Conservation (phyloP, 2,329 filamentous ascomycete species). For the Phyllachora maydis region DNA sequence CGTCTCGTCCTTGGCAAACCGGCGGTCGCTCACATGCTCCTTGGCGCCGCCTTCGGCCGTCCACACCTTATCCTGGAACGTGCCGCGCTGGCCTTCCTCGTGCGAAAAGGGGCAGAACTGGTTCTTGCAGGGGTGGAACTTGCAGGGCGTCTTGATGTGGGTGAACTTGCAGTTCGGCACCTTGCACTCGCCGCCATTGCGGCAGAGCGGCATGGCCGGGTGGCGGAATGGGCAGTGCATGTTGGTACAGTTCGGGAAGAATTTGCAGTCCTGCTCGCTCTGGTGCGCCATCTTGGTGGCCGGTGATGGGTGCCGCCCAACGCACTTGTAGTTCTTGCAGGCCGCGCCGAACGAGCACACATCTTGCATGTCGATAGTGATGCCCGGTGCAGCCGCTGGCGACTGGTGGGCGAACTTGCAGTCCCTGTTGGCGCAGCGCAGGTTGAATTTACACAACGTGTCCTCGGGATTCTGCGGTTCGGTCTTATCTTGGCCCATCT, state of each 20-base stretch:
- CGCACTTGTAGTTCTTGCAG: slow-evolving; percentile 93
- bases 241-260: slow-evolving; percentile 83
- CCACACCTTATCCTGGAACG: slow-evolving; percentile 83
- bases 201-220: slow-evolving; percentile 67
- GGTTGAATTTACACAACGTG: slow-evolving; percentile 73
- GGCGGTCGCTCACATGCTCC: slow-evolving; percentile 68
- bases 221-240: slow-evolving; percentile 76
- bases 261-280: slow-evolving; percentile 71
- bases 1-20: slow-evolving; percentile 55
- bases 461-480: slow-evolving; percentile 38
- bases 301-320: slow-evolving; percentile 78
- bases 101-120: slow-evolving; percentile 78
- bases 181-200: slow-evolving; percentile 78
- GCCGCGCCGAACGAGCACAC: slow-evolving; percentile 70
- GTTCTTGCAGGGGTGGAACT: slow-evolving; percentile 81
- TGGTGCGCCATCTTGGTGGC: slow-evolving; percentile 62
- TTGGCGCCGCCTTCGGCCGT: slow-evolving; percentile 35
- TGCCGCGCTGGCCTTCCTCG: slow-evolving; percentile 71
- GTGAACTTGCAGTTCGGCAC: slow-evolving; percentile 73
- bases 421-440: slow-evolving; percentile 69
- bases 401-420: slow-evolving; percentile 93
- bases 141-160: slow-evolving; percentile 69
- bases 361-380: slow-evolving; percentile 59
- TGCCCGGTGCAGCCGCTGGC: slow-evolving; percentile 63
- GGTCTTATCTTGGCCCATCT: slow-evolving; percentile 32